These are phyloP conservation scores for Cyberlindnera meyerae DNA, from an alignment of 805 yeast species.

Conservation along the genomic window DNA sequence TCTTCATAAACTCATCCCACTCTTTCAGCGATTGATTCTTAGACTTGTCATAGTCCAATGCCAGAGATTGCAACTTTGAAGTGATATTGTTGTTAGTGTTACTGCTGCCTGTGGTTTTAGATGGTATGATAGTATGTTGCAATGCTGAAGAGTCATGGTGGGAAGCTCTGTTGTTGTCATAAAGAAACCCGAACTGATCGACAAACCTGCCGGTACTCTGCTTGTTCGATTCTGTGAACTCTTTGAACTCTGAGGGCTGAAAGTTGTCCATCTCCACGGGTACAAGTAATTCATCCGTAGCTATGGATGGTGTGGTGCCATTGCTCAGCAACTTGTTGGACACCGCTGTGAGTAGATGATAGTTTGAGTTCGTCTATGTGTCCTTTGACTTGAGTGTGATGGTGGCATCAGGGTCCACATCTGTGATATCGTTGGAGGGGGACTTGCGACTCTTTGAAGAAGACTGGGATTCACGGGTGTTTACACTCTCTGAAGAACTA, in stretches of 20 bases:
- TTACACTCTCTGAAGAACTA: too few relatives aligned
- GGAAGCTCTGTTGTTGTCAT: slow-evolving; percentile 23
- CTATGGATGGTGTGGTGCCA: too few relatives aligned
- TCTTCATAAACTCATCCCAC: slow-evolving; percentile 44
- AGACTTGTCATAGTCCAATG: slow-evolving; percentile 40
- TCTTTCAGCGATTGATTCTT: slow-evolving; percentile 34
- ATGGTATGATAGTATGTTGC: too few relatives aligned
- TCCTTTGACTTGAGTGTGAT: too few relatives aligned
- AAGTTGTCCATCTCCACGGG: slow-evolving; percentile 42
- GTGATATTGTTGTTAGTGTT: slow-evolving; percentile 5
- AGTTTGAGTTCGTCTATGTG: too few relatives aligned
- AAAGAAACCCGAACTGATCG: slow-evolving; percentile 48
- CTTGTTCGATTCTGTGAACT: slow-evolving; percentile 28
- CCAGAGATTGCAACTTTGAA: slow-evolving; percentile 23
- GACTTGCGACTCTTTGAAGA: background rate
- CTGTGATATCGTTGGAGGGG: too few relatives aligned
- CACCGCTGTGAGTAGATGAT: slow-evolving; percentile 10
- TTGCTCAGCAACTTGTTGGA: slow-evolving; percentile 18
- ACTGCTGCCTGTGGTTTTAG: background rate
- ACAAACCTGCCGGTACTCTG: slow-evolving; percentile 24
- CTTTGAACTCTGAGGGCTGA: slow-evolving; percentile 24
- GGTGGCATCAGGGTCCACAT: too few relatives aligned
- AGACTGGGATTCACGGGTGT: background rate
- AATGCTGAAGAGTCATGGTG: too few relatives aligned
- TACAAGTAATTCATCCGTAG: slow-evolving; percentile 5